Base-by-base conservation (phyloP, 179 eudicot genomes). In the Silene vulgaris region DNA sequence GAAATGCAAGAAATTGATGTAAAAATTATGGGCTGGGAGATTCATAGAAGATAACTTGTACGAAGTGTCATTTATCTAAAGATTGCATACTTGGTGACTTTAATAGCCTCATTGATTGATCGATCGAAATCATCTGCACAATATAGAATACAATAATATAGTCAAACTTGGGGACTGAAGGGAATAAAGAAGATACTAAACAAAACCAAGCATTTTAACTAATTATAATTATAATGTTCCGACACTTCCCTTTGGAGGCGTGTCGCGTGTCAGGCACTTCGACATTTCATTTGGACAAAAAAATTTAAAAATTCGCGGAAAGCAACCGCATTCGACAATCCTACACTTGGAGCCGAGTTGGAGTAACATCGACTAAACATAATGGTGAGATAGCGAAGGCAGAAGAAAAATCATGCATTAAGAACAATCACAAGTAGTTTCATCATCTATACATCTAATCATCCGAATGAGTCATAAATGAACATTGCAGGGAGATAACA, bases 21-120 rank as follows among this genome's bases (percentile, higher is more conserved):
- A 63, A 16, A 11, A 52, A 19, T 12, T 63, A 17, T 12, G 65
- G 59, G 12, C 73, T 23, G 40, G 17, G 29, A 68, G 26, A 37
- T 60, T 60, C 48, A 68, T 21, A 30, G 35, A 52, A 20, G 3
- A 19, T 43, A 32, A 3, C 19, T 13, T 40, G 13, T 19, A 19
- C 12, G 19, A 4, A 17, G 21, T 26, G 56, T 35, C 12, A 69
- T 30, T 3, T 52, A 4, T 45, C 69, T 20, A 43, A 66, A 75
- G 63, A 11, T 71, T 59, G 62, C 91, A 32, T 92, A 94, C 98
- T 90, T 94, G 82, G 93, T 94, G 71, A 83, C 81, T 81, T 90
- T 90, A 83, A 94, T 89, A 80, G 98, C 98, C 84, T 94, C 98
- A 52, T 85, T 90, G 78, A 92, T 92, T 17, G 94, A 89, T 59